Evolutionary conservation across 768 basidiomycete genomes (phyloP), one percentile per base, ranked within the genome.

Genomic region (Terana coerulea): DNA sequence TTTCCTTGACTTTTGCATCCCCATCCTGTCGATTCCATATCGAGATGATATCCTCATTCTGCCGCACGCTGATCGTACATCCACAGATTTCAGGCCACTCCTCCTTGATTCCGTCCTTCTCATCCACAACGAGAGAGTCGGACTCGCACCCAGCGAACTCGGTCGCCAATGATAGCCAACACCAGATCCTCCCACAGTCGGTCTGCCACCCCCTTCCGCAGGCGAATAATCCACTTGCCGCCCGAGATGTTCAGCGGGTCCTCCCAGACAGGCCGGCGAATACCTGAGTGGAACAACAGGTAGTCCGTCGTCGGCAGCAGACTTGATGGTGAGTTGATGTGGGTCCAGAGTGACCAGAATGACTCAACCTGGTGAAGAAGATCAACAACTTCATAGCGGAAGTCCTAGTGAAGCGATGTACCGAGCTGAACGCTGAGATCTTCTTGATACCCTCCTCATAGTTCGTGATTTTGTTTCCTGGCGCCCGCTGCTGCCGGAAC

Each of bases 371-470:
- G 62, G 2, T n/a, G 24, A 6, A 22, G 25, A 11, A 21, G 7
- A 40, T 26, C 21, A 9, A 21, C 26, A 36, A 11, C 22, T 39
- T 4, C 9, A 5, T 24, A 1, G 14, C 10, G 11, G 15, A 34
- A 42, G 28, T 6, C 5, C 46, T 40, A 21, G 31, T 43, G 50
- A 40, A 10, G 39, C 46, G 12, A 74, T 84, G 47, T 55, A 91
- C 89, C 5, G 91, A 95, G 58, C 88, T 84, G 64, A 95, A 95
- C 4, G 89, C 83, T 5, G 92, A 83, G 41, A 98, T 84, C 68
- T 87, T 88, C 72, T 92, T 92, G 63, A 98, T 95, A 25, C 93
- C 92, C 63, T 95, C 93, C 62, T 97, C 94, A 64, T 98, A 97
- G 64, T 82, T 93, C 10, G 84, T 77, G 56, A 90, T 84, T 71